A percentile compares a stretch with the other conserved stretches of the same genome.
These are phyloP conservation scores for Trametes versicolor DNA, from an alignment of 1,284 basidiomycete species.

Conservation along the genomic window DNA sequence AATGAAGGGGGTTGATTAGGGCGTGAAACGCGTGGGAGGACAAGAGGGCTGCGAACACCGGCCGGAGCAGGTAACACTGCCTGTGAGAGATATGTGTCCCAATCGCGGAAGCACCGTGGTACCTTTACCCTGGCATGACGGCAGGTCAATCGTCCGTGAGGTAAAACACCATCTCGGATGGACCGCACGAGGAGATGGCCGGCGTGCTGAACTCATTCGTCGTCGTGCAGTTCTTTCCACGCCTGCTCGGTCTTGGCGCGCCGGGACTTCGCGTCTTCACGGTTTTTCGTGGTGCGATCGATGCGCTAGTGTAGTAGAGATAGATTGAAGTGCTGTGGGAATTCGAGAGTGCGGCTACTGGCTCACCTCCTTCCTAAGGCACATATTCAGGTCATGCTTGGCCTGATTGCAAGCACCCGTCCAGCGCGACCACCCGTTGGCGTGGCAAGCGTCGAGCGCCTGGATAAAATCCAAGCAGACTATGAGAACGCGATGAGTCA, in stretches of 20 bases:
- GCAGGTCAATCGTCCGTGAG: neutral
- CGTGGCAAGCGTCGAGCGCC: slow-evolving; percentile 76
- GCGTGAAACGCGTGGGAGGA: neutral
- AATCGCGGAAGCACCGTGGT: slow-evolving; percentile 4
- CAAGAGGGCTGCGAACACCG: neutral
- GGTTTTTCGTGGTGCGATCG: slow-evolving; percentile 74
- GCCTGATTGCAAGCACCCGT: slow-evolving; percentile 78
- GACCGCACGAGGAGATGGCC: neutral
- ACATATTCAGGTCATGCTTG: slow-evolving; percentile 78
- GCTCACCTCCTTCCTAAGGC: slow-evolving; percentile 80
- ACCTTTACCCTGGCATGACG: neutral
- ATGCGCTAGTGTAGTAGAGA: slow-evolving; percentile 54
- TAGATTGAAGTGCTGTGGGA: slow-evolving; percentile 4
- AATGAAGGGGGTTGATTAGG: neutral
- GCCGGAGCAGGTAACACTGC: neutral
- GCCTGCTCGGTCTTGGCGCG: slow-evolving; percentile 64
- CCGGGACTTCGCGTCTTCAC: slow-evolving; percentile 71
- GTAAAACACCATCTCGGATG: neutral
- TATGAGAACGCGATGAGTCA: slow-evolving; percentile 43
- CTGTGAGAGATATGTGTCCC: neutral
- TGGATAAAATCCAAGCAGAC: slow-evolving; percentile 79
- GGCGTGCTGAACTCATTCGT: slow-evolving; percentile 41
- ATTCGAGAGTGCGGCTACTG: slow-evolving; percentile 9
- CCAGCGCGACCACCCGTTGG: slow-evolving; percentile 66
- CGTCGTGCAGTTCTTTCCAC: slow-evolving; percentile 67